These are phyloP conservation scores for Didymella keratinophila DNA, from an alignment of 2,329 filamentous ascomycete genomes.

Conservation along the genomic window DNA sequence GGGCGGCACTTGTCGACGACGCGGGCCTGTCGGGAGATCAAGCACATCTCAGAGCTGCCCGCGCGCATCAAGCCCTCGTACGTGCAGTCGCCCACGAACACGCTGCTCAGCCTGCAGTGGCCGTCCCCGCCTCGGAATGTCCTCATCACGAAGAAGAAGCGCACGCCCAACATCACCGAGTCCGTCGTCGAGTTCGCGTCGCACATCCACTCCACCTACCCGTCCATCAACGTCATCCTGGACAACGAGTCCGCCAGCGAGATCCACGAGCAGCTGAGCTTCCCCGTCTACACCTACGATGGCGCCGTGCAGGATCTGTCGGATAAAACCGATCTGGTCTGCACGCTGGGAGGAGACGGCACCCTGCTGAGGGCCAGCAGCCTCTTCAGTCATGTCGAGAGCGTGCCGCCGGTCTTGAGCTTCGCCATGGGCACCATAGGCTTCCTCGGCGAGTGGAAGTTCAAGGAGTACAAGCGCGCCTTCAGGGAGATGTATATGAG, in stretches of 20 bases:
- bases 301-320: constrained; percentile 61
- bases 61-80: constrained; percentile 46
- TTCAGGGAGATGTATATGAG: constrained; percentile 94
- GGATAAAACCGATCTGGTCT: constrained; percentile 84
- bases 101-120: constrained; percentile 72
- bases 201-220: constrained; percentile 82
- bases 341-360: constrained; percentile 91
- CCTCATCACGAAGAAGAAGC: constrained; percentile 72
- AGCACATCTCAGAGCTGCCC: constrained; percentile 45
- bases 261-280: constrained; percentile 73
- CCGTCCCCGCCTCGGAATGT: constrained; percentile 72
- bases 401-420: constrained; percentile 88
- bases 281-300: constrained; percentile 63
- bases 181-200: constrained; percentile 66
- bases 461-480: constrained; percentile 87
- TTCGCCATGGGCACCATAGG: constrained; percentile 98
- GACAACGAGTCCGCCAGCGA: constrained; percentile 77
- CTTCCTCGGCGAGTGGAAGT: constrained; percentile 97
- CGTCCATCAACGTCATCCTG: constrained; percentile 80
- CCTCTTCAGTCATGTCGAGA: constrained; percentile 80
- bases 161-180: constrained; percentile 62
- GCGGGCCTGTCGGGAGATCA: constrained; percentile 31
- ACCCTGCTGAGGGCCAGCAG: constrained; percentile 87
- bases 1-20: constrained; percentile 40
- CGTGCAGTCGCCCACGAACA: constrained; percentile 64